Evolutionary conservation across 2,329 filamentous ascomycete genomes (phyloP).

Genomic region (Madurella fahalii): DNA sequence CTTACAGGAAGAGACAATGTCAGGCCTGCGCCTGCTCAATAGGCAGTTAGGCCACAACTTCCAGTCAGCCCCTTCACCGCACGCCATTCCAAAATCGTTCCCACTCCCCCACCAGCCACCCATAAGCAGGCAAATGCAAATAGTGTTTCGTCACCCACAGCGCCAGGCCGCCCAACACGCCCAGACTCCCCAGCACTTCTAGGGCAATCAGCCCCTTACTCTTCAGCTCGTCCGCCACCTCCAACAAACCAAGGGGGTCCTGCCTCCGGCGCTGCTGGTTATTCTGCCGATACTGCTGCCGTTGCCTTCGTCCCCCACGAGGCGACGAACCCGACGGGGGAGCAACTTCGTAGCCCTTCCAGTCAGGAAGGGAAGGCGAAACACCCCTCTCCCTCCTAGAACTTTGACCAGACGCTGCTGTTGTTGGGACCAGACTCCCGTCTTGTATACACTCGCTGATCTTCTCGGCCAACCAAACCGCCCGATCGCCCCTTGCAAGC

Average conservation of each 20-base stretch:
- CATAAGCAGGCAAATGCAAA: conserved; percentile 27
- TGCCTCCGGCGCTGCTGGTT: conserved; percentile 37
- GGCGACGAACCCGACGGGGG: not conserved
- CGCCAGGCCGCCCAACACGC: conserved; percentile 68
- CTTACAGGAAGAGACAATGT: too few relatives aligned
- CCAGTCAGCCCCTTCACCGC: too few relatives aligned
- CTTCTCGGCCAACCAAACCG: conserved; percentile 64
- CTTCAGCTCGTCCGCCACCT: conserved; percentile 63
- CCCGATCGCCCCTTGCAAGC: conserved; percentile 58
- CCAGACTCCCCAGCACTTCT: conserved; percentile 69
- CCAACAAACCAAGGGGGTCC: conserved; percentile 76
- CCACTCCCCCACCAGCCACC: conserved; percentile 30
- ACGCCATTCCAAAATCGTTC: conserved; percentile 27
- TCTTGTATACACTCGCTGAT: conserved; percentile 65
- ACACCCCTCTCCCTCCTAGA: not conserved
- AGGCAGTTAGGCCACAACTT: too few relatives aligned
- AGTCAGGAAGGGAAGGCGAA: not conserved
- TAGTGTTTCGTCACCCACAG: conserved; percentile 49
- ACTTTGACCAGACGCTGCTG: not conserved
- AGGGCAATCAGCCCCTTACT: conserved; percentile 63
- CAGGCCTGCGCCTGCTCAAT: too few relatives aligned
- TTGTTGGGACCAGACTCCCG: conserved; percentile 48
- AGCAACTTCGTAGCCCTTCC: not conserved
- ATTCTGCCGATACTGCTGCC: not conserved
- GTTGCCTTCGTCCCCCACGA: not conserved